Evolutionary conservation across 805 yeast species (phyloP).

Genomic region (Komagataella populi): DNA sequence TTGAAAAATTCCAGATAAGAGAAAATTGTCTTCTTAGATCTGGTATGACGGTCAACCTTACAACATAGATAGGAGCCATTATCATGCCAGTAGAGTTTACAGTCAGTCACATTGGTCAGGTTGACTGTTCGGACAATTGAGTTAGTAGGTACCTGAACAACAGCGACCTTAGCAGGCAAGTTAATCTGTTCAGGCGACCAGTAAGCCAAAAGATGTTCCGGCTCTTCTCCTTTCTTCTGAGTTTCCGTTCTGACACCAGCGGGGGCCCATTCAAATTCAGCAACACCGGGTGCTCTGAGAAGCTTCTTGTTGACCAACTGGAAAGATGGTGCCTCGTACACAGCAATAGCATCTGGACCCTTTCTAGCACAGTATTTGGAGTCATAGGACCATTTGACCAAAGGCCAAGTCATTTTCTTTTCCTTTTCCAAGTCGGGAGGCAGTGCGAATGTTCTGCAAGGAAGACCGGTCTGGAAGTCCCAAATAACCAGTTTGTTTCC

Average conservation of each 20-base stretch:
- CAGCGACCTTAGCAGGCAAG: conserved; percentile 88
- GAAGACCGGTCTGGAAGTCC: conserved; percentile 76
- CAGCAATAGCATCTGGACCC: conserved; percentile 84
- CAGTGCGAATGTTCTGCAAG: conserved; percentile 82
- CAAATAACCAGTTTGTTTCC: conserved; percentile 92
- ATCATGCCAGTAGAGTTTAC: conserved; percentile 89
- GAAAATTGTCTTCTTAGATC: conserved; percentile 83
- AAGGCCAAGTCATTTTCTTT: conserved; percentile 83
- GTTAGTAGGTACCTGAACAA: conserved; percentile 79
- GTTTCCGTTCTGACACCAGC: conserved; percentile 59
- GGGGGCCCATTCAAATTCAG: conserved; percentile 93
- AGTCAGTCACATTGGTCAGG: conserved; percentile 87
- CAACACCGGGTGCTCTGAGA: conserved; percentile 69
- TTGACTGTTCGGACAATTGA: conserved; percentile 81
- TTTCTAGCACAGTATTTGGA: conserved; percentile 90
- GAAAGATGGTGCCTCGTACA: conserved; percentile 73
- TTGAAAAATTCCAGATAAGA: conserved; percentile 89
- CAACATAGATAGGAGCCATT: conserved; percentile 77
- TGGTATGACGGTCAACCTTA: conserved; percentile 93
- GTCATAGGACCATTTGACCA: conserved; percentile 90
- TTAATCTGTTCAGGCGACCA: conserved; percentile 92
- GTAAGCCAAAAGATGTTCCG: conserved; percentile 64
- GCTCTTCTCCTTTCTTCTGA: conserved; percentile 32
- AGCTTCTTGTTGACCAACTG: conserved; percentile 77
- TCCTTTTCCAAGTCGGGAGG: conserved; percentile 57